A percentile compares a stretch with the other conserved stretches of the same genome.
phyloP scores from a whole-genome alignment of 164 flowering plant genomes.

The Kalanchoe fedtschenkoi region DNA sequence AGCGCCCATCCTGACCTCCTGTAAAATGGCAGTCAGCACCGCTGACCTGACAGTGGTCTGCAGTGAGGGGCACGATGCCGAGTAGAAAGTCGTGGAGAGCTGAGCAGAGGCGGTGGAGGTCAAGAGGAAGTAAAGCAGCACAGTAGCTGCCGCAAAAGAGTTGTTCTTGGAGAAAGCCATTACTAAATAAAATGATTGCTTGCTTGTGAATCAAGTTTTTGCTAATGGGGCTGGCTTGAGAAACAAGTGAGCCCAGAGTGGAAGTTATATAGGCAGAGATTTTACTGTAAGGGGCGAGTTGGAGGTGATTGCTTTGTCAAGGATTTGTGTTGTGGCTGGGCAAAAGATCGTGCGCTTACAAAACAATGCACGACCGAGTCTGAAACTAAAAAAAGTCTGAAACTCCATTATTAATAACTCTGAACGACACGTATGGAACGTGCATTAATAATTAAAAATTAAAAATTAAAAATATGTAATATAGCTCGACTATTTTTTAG shows the following conservation, averaged over 20 bases:
- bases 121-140: background rate
- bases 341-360: too few species aligned
- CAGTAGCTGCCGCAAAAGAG: background rate
- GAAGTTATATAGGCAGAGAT: background rate
- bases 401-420: too few species aligned
- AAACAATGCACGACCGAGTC: too few species aligned
- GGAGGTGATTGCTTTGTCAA: too few species aligned
- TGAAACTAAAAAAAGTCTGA: too few species aligned
- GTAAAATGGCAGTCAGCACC: constrained; percentile 35
- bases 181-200: background rate
- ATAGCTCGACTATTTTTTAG: too few species aligned
- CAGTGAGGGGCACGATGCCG: constrained; percentile 47
- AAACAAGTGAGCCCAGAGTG: background rate
- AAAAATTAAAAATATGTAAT: background rate
- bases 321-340: background rate
- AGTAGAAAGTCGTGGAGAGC: constrained; percentile 54
- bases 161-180: background rate
- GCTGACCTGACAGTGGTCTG: constrained; percentile 28
- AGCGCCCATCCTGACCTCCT: constrained; percentile 78
- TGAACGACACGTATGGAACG: too few species aligned
- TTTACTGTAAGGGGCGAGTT: too few species aligned
- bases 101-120: constrained; percentile 30
- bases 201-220: background rate
- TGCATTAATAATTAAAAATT: too few species aligned
- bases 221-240: background rate